These are phyloP conservation scores for Curvularia hawaiiensis DNA, from an alignment of 2,329 filamentous ascomycete genomes.

Conservation along the genomic window DNA sequence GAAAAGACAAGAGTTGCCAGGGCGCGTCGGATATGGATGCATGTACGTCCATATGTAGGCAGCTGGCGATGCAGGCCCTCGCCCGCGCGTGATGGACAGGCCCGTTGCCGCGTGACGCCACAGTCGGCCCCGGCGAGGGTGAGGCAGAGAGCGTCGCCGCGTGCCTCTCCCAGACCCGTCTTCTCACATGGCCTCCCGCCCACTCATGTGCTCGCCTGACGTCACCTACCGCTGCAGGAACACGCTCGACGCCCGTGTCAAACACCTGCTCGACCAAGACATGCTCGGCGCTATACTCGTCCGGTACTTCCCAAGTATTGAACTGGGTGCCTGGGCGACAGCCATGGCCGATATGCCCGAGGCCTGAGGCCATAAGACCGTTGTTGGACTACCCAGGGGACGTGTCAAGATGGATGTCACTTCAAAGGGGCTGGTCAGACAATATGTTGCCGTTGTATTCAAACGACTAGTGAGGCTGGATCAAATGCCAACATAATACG, in stretches of 20 bases:
- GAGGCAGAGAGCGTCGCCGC: not conserved
- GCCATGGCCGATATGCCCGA: too few relatives aligned
- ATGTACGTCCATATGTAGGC: too few relatives aligned
- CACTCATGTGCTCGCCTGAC: constrained; percentile 20
- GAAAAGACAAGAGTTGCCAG: not conserved
- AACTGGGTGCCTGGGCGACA: constrained; percentile 50
- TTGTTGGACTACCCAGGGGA: too few relatives aligned
- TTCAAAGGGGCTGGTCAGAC: too few relatives aligned
- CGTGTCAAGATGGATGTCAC: too few relatives aligned
- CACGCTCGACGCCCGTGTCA: not conserved
- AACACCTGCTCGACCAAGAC: constrained; percentile 5
- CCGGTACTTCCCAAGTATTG: constrained; percentile 50
- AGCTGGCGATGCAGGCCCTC: too few relatives aligned
- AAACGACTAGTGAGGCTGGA: too few relatives aligned
- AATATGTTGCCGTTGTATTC: too few relatives aligned
- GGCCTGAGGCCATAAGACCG: too few relatives aligned
- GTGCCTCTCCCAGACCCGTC: not conserved
- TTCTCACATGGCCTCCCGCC: constrained; percentile 19
- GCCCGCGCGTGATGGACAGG: constrained; percentile 16
- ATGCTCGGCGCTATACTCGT: constrained; percentile 41
- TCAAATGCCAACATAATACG: too few relatives aligned
- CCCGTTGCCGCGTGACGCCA: constrained; percentile 24
- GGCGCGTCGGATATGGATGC: too few relatives aligned
- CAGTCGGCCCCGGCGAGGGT: constrained; percentile 4
- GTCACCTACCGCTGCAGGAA: constrained; percentile 23